Conservation (phyloP, 2,329 filamentous ascomycete genomes). For the Pseudogymnoascus sp. region DNA sequence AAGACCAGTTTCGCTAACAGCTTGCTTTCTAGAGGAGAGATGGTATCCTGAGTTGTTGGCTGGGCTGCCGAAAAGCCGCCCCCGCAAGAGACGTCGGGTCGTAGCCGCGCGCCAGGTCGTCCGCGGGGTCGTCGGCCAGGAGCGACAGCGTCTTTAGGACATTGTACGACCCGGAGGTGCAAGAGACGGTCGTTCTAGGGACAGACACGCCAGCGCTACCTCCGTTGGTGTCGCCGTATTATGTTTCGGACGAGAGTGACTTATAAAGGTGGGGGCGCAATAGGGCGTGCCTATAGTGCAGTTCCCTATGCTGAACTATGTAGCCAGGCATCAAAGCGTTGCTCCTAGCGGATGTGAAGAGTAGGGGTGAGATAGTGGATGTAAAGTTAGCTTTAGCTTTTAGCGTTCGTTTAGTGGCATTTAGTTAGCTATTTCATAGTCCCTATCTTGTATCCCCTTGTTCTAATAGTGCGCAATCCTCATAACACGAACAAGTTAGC, state of each 20-base stretch:
- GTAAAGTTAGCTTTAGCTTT: no score
- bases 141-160: not conserved
- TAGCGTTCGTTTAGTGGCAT: no score
- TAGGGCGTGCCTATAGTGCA: not conserved
- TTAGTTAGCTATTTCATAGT: no score
- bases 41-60: not conserved
- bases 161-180: not conserved
- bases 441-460: no score
- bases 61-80: not conserved
- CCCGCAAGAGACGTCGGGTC: not conserved
- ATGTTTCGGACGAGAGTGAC: not conserved
- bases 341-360: no score
- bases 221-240: not conserved
- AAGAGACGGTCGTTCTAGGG: not conserved
- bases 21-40: not conserved
- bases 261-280: not conserved
- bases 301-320: no score
- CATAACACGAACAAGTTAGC: no score
- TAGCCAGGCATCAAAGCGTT: no score
- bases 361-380: no score
- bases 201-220: not conserved
- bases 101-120: not conserved
- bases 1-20: not conserved
- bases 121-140: not conserved
- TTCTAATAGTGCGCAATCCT: no score